A percentile compares a stretch with the other conserved stretches of the same genome.
These are phyloP conservation scores for Exophiala viscosa DNA, from an alignment of 2,329 filamentous ascomycete genomes.

Conservation along the genomic window DNA sequence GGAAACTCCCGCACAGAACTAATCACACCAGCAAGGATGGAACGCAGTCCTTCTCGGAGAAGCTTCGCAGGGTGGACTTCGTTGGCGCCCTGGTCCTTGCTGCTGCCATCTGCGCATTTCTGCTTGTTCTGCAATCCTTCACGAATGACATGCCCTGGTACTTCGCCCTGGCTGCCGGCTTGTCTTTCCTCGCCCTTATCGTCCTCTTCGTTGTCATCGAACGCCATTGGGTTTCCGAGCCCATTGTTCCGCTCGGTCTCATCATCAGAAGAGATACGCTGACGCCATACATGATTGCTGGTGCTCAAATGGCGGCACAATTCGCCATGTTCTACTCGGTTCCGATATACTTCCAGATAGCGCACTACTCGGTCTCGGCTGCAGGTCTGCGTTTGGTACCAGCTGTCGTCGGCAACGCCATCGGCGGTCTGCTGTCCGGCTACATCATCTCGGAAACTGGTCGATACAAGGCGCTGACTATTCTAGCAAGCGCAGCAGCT, in stretches of 20 bases:
- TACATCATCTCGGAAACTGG: conserved; percentile 58
- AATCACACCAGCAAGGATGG: not conserved
- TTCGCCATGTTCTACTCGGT: conserved; percentile 44
- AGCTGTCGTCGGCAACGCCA: conserved; percentile 63
- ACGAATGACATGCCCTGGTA: not conserved
- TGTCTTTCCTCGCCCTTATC: conserved; percentile 10
- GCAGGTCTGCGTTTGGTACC: conserved; percentile 63
- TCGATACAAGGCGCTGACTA: conserved; percentile 54
- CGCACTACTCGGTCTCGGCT: conserved; percentile 53
- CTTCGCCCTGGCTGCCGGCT: not conserved
- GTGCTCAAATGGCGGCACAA: conserved; percentile 56
- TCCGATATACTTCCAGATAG: conserved; percentile 68
- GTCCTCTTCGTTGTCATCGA: conserved; percentile 34
- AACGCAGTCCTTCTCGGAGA: conserved; percentile 2
- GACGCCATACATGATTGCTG: conserved; percentile 51
- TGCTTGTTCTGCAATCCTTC: conserved; percentile 49
- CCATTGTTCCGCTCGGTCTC: conserved; percentile 36
- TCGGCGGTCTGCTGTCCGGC: conserved; percentile 59
- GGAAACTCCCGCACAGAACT: conserved; percentile 37
- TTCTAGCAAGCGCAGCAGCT: conserved; percentile 50
- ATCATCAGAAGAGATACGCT: conserved; percentile 49
- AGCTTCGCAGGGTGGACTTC: conserved; percentile 57
- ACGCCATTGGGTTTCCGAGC: conserved; percentile 32
- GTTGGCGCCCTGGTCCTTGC: conserved; percentile 50
- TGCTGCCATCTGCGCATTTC: conserved; percentile 41